Evolutionary conservation across 371 early-diverging fungal genomes (phyloP), one percentile per base, ranked within the genome.

Genomic region (Aphelidium insulamus): DNA sequence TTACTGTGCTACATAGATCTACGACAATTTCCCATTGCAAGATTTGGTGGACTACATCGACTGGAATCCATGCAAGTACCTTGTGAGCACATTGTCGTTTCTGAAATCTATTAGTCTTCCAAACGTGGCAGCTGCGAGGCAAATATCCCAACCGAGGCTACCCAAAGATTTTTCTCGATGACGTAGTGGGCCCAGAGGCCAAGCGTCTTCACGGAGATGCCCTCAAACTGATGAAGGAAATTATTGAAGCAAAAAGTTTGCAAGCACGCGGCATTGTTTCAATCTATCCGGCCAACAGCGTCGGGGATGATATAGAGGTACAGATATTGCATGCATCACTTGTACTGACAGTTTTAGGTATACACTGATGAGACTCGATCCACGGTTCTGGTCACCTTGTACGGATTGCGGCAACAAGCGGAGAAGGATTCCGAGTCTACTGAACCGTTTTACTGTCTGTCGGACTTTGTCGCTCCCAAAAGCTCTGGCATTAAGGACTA

Each of bases 31-130:
- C 46, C 73, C 77, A 30, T 61, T 88, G 20, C 59, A 62, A 26
- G 44, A 57, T 21, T 52, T 86, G 3, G 43, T 79, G 15, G 50
- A 59, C 8, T 77, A 70, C 40, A 86, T 88, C 33, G 90, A 88
- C 49, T 88, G 90, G 87, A 88, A 83, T 36, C 90, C 90, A 12
- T 79, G n/a, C n/a, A n/a, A n/a, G n/a, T n/a, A n/a, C n/a, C n/a
- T n/a, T n/a, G n/a, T n/a, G n/a, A n/a, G n/a, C n/a, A n/a, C n/a
- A n/a, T n/a, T n/a, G n/a, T n/a, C n/a, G n/a, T n/a, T n/a, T n/a
- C n/a, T n/a, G n/a, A n/a, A n/a, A n/a, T n/a, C n/a, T n/a, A n/a
- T n/a, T 59, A n/a, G n/a, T 88, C 66, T 88, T 88, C 72, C 85
- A 86, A 51, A 79, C 79, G 15, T 88, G 86, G 77, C 87, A 86